These are phyloP conservation scores for Primulina tabacum DNA, from an alignment of 257 asterid genomes.

Conservation along the genomic window DNA sequence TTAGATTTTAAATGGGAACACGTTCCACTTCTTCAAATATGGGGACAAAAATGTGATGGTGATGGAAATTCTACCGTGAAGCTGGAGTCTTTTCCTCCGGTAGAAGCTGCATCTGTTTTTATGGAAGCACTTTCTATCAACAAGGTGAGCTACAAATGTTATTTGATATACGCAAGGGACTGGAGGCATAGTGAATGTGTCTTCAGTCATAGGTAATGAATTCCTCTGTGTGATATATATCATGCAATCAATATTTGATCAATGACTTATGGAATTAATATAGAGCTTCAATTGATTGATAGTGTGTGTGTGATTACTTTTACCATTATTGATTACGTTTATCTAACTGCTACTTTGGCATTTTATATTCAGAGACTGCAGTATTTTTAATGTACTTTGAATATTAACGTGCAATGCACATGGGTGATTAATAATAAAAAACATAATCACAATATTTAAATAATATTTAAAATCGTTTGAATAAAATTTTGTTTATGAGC, in stretches of 20 bases:
- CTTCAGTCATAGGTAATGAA: neutral
- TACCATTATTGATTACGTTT: slow-evolving; percentile 10
- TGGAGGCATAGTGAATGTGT: neutral
- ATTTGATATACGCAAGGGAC: neutral
- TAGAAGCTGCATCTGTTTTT: slow-evolving; percentile 60
- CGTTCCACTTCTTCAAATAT: slow-evolving; percentile 72
- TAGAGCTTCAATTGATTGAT: slow-evolving; percentile 6
- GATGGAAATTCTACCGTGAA: slow-evolving; percentile 53
- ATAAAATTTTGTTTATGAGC: no score
- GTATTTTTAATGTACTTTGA: slow-evolving; percentile 1
- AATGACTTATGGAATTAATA: neutral
- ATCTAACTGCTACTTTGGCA: neutral
- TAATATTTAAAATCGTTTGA: no score
- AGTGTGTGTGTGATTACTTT: neutral
- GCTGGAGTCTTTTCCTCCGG: slow-evolving; percentile 65
- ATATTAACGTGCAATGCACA: no score
- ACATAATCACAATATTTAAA: no score
- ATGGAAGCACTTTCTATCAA: slow-evolving; percentile 69
- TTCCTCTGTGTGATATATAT: neutral
- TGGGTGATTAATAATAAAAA: no score
- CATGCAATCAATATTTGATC: neutral
- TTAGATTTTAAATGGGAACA: slow-evolving; percentile 79
- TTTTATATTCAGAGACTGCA: neutral
- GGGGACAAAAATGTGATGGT: slow-evolving; percentile 60
- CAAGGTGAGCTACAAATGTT: slow-evolving; percentile 46